Percentiles rank a stretch among this genome's conserved stretches.
Evolutionary conservation across 306 rosid genomes (phyloP).

Genomic region (Cucurbita ficifolia): DNA sequence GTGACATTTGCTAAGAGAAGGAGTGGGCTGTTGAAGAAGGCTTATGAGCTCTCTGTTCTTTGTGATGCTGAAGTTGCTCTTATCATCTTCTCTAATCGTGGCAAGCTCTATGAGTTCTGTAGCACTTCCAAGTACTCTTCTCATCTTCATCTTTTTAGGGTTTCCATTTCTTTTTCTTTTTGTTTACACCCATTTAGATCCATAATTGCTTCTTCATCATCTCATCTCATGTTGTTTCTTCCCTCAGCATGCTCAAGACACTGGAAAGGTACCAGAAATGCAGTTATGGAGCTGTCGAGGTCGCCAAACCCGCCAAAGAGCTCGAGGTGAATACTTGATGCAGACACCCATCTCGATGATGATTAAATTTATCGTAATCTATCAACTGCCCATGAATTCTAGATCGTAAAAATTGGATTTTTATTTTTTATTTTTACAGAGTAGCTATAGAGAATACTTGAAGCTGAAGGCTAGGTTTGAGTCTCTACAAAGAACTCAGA

Average conservation of each 20-base stretch:
- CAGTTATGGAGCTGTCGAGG: conserved; percentile 89
- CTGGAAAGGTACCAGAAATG: conserved; percentile 75
- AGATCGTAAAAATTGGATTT: no score
- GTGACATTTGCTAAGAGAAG: conserved; percentile 11
- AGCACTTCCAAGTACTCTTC: conserved; percentile 1
- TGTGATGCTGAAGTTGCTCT: conserved; percentile 13
- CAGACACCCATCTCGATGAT: background rate
- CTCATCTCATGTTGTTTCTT: background rate
- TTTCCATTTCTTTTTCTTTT: background rate
- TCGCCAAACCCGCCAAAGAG: conserved; percentile 65
- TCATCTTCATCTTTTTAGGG: background rate
- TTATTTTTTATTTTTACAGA: conserved; percentile 20
- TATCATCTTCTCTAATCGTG: conserved; percentile 10
- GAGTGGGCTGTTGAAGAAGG: conserved; percentile 5
- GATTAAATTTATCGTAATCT: background rate
- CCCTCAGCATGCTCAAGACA: conserved; percentile 33
- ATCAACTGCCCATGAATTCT: no score
- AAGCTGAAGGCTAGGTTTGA: conserved; percentile 75
- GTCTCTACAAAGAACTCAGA: conserved; percentile 82
- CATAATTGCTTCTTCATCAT: background rate
- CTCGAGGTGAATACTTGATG: conserved; percentile 47
- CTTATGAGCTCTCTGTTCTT: conserved; percentile 10
- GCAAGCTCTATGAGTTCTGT: conserved; percentile 13
- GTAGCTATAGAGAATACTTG: conserved; percentile 80
- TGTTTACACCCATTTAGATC: background rate